Conservation (phyloP, 345 rosid species). For the Eucalyptus decipiens region DNA sequence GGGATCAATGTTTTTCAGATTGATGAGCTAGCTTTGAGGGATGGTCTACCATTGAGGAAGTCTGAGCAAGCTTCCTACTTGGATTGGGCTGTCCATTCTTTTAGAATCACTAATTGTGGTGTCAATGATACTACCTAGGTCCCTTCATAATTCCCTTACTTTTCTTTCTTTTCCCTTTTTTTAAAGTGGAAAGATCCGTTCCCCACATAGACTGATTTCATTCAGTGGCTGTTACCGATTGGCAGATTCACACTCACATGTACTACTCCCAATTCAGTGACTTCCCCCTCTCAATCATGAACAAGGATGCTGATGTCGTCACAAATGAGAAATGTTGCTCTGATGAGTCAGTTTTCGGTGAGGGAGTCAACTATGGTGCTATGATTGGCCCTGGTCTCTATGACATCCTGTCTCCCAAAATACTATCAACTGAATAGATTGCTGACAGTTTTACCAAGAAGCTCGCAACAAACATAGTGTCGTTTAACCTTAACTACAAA, state of each 20-base stretch:
- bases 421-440: constrained; percentile 78
- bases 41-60: too few relatives aligned
- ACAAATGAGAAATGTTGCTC: constrained; percentile 87
- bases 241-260: constrained; percentile 61
- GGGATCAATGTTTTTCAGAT: too few relatives aligned
- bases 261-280: constrained; percentile 58
- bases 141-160: too few relatives aligned
- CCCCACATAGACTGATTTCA: neutral
- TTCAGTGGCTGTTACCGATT: neutral
- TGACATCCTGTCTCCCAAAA: constrained; percentile 88
- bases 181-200: too few relatives aligned
- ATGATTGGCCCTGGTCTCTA: constrained; percentile 96
- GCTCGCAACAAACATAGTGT: constrained; percentile 79
- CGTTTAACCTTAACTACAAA: constrained; percentile 97
- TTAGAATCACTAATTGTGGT: too few relatives aligned
- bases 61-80: too few relatives aligned
- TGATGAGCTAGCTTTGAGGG: too few relatives aligned
- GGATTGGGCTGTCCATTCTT: too few relatives aligned
- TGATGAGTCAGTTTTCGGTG: constrained; percentile 91
- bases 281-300: constrained; percentile 44
- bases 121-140: too few relatives aligned
- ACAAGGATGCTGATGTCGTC: constrained; percentile 60
- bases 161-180: too few relatives aligned
- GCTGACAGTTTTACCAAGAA: constrained; percentile 86
- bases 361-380: constrained; percentile 91